A percentile compares a stretch with the other conserved stretches of the same genome.
Evolutionary conservation across 768 basidiomycete genomes (phyloP).

Genomic region (Paxillus rubicundulus): DNA sequence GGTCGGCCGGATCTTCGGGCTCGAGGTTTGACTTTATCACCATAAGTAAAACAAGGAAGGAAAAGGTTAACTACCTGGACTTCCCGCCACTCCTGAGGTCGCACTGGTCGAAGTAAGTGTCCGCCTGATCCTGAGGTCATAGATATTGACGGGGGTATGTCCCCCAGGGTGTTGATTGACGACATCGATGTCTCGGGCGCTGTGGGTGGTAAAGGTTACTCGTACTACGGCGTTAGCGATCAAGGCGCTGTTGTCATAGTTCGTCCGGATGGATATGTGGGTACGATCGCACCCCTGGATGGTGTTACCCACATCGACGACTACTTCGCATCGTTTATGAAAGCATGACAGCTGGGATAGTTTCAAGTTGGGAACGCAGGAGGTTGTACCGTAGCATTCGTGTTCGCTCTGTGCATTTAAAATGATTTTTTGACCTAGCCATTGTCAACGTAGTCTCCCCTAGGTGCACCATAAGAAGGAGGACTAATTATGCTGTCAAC

Average conservation of each 20-base stretch:
- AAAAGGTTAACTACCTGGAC: slow-evolving; percentile 29
- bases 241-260: slow-evolving; percentile 30
- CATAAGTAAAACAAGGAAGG: slow-evolving; percentile 31
- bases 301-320: slow-evolving; percentile 33
- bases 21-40: slow-evolving; percentile 31
- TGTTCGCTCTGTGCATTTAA: not conserved
- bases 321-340: slow-evolving; percentile 51
- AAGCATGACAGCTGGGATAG: not conserved
- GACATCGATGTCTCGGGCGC: slow-evolving; percentile 44
- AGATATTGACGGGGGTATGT: not conserved
- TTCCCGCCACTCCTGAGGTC: slow-evolving; percentile 33
- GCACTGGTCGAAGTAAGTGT: slow-evolving; percentile 44
- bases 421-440: not conserved
- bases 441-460: no score
- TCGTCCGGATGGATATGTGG: slow-evolving; percentile 54
- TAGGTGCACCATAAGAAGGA: no score
- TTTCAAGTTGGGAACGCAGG: not conserved
- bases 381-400: not conserved
- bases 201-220: slow-evolving; percentile 55
- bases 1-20: slow-evolving; percentile 18
- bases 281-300: slow-evolving; percentile 49
- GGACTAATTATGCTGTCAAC: no score
- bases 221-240: slow-evolving; percentile 44
- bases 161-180: slow-evolving; percentile 57
- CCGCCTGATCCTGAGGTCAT: not conserved